phyloP scores from a whole-genome alignment of 345 rosid genomes.

The Pistacia vera region DNA sequence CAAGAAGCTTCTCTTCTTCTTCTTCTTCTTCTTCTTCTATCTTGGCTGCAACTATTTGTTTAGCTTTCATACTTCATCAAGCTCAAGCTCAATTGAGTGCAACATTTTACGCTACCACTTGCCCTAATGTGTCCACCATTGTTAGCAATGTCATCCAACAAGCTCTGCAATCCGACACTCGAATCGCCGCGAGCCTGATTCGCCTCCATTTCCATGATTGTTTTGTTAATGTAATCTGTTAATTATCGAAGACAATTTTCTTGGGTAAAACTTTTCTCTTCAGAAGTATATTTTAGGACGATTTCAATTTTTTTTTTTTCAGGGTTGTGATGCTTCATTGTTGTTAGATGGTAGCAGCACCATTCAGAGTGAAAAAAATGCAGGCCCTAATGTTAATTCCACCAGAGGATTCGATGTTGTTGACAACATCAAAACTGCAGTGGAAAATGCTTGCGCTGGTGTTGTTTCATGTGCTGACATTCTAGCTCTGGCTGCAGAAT shows the following conservation, averaged over 20 bases:
- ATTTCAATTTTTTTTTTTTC: background rate
- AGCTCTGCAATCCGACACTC: slow-evolving; percentile 59
- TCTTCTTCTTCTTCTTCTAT: background rate
- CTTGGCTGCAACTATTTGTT: background rate
- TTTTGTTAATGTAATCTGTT: slow-evolving; percentile 57
- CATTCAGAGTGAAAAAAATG: slow-evolving; percentile 65
- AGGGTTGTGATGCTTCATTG: slow-evolving; percentile 82
- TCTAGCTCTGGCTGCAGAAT: slow-evolving; percentile 65
- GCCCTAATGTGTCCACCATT: slow-evolving; percentile 65
- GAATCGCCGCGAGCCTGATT: slow-evolving; percentile 74
- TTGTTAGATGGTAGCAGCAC: slow-evolving; percentile 51
- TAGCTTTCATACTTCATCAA: background rate
- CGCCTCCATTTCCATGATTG: slow-evolving; percentile 93
- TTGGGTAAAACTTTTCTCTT: background rate
- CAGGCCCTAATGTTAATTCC: slow-evolving; percentile 51
- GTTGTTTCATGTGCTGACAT: slow-evolving; percentile 81
- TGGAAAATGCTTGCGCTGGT: slow-evolving; percentile 68
- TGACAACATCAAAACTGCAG: slow-evolving; percentile 64
- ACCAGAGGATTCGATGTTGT: slow-evolving; percentile 66
- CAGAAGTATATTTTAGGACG: background rate
- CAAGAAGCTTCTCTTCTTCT: slow-evolving; percentile 3
- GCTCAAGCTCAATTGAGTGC: slow-evolving; percentile 50
- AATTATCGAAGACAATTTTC: background rate
- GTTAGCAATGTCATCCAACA: slow-evolving; percentile 55
- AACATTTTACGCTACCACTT: slow-evolving; percentile 55